Conservation (phyloP, 164 flowering plant species). For the Magnolia kwangsiensis region DNA sequence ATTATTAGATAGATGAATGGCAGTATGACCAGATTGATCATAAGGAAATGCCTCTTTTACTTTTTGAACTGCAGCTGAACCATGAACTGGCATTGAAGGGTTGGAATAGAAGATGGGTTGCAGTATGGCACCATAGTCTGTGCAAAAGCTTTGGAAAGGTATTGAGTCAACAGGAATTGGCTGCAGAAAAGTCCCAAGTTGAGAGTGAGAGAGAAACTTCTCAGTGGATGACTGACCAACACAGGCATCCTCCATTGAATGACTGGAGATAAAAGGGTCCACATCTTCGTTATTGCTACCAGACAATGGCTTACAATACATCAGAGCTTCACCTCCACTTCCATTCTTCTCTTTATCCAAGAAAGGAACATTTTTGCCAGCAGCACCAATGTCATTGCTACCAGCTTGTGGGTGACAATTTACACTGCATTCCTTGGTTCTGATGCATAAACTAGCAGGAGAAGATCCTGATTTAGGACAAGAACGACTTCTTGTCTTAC, state of each 20-base stretch:
- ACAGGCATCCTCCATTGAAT: slow-evolving; percentile 10
- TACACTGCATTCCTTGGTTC: slow-evolving; percentile 5
- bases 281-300: slow-evolving; percentile 14
- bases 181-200: slow-evolving; percentile 17
- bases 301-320: slow-evolving; percentile 7
- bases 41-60: slow-evolving; percentile 10
- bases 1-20: slow-evolving; percentile 1
- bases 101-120: slow-evolving; percentile 23
- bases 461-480: slow-evolving; percentile 15
- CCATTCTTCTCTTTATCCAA: slow-evolving; percentile 4
- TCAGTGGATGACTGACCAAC: slow-evolving; percentile 17
- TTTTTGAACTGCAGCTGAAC: slow-evolving; percentile 16
- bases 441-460: slow-evolving; percentile 12
- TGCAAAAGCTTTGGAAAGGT: slow-evolving; percentile 21
- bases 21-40: slow-evolving; percentile 15
- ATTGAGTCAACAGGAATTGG: slow-evolving; percentile 24
- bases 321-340: slow-evolving; percentile 17
- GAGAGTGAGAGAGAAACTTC: slow-evolving; percentile 17
- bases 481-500: slow-evolving; percentile 12
- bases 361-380: slow-evolving; percentile 2
- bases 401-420: slow-evolving; percentile 10
- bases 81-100: slow-evolving; percentile 13
- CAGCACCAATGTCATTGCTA: background rate
- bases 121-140: slow-evolving; percentile 22
- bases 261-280: background rate